Evolutionary conservation across 2,329 filamentous ascomycete species (phyloP).

Genomic region (Diaporthe batatas): DNA sequence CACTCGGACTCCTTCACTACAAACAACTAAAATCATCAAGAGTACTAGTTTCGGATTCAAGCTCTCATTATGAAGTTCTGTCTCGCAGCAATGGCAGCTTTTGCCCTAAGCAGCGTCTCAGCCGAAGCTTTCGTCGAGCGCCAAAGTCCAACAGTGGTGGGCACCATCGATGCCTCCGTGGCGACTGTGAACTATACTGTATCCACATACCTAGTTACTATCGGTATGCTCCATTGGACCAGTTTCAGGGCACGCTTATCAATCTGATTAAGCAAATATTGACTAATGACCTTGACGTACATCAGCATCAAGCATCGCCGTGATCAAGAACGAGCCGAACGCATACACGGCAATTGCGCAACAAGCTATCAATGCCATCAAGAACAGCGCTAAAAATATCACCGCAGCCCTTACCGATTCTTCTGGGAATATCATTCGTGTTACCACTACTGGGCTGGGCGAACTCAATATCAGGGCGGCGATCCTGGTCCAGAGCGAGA

Average conservation of each 20-base stretch:
- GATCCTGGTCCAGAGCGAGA: not conserved
- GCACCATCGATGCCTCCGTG: not conserved
- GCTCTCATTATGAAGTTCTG: constrained; percentile 22
- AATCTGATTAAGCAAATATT: too few relatives aligned
- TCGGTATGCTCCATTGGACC: not conserved
- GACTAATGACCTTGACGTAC: not conserved
- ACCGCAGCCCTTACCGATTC: not conserved
- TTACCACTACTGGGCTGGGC: not conserved
- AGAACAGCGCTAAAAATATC: not conserved
- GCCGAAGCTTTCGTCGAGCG: not conserved
- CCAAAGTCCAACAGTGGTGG: not conserved
- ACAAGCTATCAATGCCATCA: not conserved
- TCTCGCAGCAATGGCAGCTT: not conserved
- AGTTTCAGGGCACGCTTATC: not conserved
- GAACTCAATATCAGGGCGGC: not conserved
- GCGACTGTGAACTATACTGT: not conserved
- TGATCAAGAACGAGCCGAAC: not conserved
- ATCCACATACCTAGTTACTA: not conserved
- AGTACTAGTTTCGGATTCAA: not conserved
- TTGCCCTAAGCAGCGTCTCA: not conserved
- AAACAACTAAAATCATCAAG: not conserved
- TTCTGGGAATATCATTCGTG: not conserved
- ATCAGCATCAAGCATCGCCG: not conserved
- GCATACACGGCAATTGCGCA: not conserved
- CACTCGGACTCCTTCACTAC: not conserved